phyloP scores from a whole-genome alignment of 176 grass and related monocot species.

The Neostapfia colusana region DNA sequence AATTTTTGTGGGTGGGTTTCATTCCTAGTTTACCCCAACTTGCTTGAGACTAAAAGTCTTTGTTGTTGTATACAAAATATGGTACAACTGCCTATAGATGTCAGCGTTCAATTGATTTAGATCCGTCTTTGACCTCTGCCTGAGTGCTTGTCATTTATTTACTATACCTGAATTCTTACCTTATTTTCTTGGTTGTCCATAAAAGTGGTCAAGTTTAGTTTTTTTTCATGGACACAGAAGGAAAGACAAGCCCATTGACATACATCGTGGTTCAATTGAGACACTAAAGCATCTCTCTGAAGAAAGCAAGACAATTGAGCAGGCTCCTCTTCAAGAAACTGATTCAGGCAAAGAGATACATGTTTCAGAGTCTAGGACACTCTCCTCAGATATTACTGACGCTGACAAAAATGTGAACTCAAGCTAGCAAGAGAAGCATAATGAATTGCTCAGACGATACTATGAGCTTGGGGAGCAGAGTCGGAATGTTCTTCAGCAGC shows the following conservation, averaged over 20 bases:
- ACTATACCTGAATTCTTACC: not conserved
- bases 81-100: not conserved
- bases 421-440: slow-evolving; percentile 50
- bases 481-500: slow-evolving; percentile 69
- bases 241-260: slow-evolving; percentile 24
- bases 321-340: slow-evolving; percentile 45
- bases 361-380: slow-evolving; percentile 29
- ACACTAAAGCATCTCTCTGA: slow-evolving; percentile 10
- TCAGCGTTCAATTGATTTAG: not conserved
- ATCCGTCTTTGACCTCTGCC: not conserved
- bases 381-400: slow-evolving; percentile 18
- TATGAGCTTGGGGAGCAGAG: slow-evolving; percentile 82
- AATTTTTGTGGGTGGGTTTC: not conserved
- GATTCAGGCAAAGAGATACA: slow-evolving; percentile 25
- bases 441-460: slow-evolving; percentile 67
- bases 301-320: slow-evolving; percentile 38
- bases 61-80: not conserved
- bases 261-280: slow-evolving; percentile 18
- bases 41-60: not conserved
- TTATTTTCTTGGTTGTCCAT: not conserved
- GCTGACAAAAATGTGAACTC: slow-evolving; percentile 30
- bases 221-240: slow-evolving; percentile 35
- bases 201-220: slow-evolving; percentile 5
- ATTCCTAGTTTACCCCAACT: not conserved
- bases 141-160: not conserved